Base-by-base conservation (phyloP, 2,329 filamentous ascomycete species). In the Pyrenophora teres region DNA sequence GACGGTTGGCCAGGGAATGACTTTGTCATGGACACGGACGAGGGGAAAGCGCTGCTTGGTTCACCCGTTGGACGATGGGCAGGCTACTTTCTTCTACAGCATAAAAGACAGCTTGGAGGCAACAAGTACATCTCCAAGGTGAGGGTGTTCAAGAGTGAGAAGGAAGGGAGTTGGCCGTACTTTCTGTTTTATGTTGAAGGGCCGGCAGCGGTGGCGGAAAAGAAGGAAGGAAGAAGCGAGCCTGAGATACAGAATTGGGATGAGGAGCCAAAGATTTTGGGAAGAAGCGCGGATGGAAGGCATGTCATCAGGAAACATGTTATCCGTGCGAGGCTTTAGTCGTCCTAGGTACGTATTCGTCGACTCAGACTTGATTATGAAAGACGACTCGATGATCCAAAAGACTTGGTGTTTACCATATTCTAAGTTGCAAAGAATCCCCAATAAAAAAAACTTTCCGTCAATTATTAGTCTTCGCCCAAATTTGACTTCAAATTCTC, bases 11-110 rank as follows among this genome's bases (percentile, higher is more conserved):
- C 62, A 7, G 64, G 62, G 1, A 27, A 36, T 1, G 54, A 59
- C 3, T 67, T 65, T 13, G 36, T 25, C 13, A 56, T 62, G 41
- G 44, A 60, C 0, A 54, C 46, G 3, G 54, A 63, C 19, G 55
- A 43, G n/a, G 63, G 60, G 2, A 43, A 55, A 21, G 58, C 58
- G 7, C 27, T 65, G 15, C 32, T 66, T 4, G 61, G 62, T 18
- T 40, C 31, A 27, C 54, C 49, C 2, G 56, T 59, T 31, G 58
- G 59, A 0, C 25, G 59, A 2, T 59, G 56, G 59, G 52, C 54
- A 13, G 56, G 56, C 3, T 59, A 58, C 9, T 56, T 60, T 15
- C 31, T 60, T 4, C 52, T 58, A 41, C 56, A 60, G 37, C 54
- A 57, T 23, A 62, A 60, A 31, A 16, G 51, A 4, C 59, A 56